Percentiles rank a stretch among this genome's conserved stretches.
Conservation (phyloP, 139 green algal genomes). For the Coelastrella sp. region DNA sequence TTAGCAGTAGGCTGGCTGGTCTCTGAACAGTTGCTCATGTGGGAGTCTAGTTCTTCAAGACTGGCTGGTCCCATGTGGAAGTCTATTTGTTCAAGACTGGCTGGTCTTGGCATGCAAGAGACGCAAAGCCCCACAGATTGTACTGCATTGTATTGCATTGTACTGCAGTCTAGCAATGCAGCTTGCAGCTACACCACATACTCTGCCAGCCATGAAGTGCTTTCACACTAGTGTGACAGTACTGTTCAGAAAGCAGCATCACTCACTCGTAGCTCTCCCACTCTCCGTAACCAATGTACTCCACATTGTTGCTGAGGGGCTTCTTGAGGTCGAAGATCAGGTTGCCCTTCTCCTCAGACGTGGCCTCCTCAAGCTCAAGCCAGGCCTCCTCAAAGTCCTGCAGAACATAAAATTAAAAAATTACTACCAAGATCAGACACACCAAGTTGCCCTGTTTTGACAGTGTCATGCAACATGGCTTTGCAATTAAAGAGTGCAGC, state of each 20-base stretch:
- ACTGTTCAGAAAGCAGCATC: not conserved
- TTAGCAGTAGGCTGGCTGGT: too few species aligned
- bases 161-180: too few species aligned
- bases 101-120: not conserved
- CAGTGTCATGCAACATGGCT: too few species aligned
- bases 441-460: too few species aligned
- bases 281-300: conserved; percentile 38
- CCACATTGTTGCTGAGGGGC: conserved; percentile 23
- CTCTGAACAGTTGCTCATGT: too few species aligned
- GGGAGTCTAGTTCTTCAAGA: too few species aligned
- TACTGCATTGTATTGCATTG: not conserved
- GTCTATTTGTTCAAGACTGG: too few species aligned
- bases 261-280: conserved; percentile 15
- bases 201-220: not conserved
- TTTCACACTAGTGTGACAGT: not conserved
- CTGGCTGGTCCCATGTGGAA: too few species aligned
- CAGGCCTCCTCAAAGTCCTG: conserved; percentile 15
- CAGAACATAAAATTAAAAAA: too few species aligned
- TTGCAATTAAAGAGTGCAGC: too few species aligned
- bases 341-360: conserved; percentile 17
- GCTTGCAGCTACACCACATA: not conserved
- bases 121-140: not conserved
- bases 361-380: conserved; percentile 19
- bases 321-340: conserved; percentile 44
- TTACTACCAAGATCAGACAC: too few species aligned